phyloP scores from a whole-genome alignment of 116 monocot species.

The Phalaenopsis hybrid region DNA sequence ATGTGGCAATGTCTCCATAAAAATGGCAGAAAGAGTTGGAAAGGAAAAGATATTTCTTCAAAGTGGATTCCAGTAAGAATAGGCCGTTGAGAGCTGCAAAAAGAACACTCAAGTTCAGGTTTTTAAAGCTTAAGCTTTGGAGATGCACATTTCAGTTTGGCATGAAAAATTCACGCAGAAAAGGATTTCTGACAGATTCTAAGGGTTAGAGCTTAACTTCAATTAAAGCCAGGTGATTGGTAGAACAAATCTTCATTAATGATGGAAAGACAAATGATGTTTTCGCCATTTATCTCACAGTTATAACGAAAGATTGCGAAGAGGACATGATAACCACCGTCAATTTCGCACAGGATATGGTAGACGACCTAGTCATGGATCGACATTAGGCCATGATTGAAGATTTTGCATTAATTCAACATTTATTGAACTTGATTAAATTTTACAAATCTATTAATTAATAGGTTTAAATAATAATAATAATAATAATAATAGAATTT shows the following conservation, averaged over 20 bases:
- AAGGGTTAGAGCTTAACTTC: not conserved
- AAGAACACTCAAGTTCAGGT: not conserved
- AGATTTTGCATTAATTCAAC: no score
- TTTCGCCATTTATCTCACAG: constrained; percentile 78
- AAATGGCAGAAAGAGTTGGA: not conserved
- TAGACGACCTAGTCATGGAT: no score
- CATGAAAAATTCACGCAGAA: no score
- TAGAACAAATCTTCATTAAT: not conserved
- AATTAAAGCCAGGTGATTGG: not conserved
- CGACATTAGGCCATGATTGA: no score
- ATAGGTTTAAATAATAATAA: no score
- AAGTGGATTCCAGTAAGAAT: not conserved
- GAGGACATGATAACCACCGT: not conserved
- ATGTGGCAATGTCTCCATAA: not conserved
- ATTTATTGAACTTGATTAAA: no score
- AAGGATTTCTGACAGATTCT: no score
- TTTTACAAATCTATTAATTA: no score
- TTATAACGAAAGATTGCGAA: constrained; percentile 29
- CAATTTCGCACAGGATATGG: no score
- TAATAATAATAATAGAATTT: no score
- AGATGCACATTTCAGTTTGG: not conserved
- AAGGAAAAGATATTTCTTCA: not conserved
- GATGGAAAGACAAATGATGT: not conserved
- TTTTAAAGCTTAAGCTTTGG: not conserved
- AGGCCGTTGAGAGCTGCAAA: not conserved